phyloP scores from a whole-genome alignment of 768 basidiomycete species.

The Phlegmacium glaucopus region DNA sequence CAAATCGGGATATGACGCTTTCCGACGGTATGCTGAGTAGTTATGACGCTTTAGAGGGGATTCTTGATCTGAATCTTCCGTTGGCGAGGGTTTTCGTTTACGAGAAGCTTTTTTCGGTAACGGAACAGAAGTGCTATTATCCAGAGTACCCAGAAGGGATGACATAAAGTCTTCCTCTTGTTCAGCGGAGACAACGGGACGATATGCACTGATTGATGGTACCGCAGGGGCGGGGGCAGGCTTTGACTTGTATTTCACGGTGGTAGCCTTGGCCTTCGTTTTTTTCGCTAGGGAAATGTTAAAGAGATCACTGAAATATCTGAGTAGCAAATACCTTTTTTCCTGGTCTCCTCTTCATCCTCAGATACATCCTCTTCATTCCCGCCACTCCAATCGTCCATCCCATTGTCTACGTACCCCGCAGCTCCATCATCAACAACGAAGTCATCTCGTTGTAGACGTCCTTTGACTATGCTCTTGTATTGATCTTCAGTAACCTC shows the following conservation, averaged over 20 bases:
- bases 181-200: slow-evolving; percentile 68
- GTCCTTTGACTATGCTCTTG: slow-evolving; percentile 73
- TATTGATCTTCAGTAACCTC: slow-evolving; percentile 91
- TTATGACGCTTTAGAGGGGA: slow-evolving; percentile 32
- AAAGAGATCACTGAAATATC: not conserved
- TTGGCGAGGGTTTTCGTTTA: slow-evolving; percentile 67
- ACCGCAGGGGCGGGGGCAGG: slow-evolving; percentile 48
- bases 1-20: slow-evolving; percentile 31
- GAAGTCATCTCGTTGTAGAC: slow-evolving; percentile 88
- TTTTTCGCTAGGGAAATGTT: slow-evolving; percentile 28
- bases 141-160: slow-evolving; percentile 70
- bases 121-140: slow-evolving; percentile 32
- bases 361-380: slow-evolving; percentile 52
- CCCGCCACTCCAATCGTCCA: slow-evolving; percentile 85
- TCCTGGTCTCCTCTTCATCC: slow-evolving; percentile 46
- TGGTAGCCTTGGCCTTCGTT: slow-evolving; percentile 40
- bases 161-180: slow-evolving; percentile 92
- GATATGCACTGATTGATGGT: slow-evolving; percentile 76
- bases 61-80: slow-evolving; percentile 35
- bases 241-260: slow-evolving; percentile 40
- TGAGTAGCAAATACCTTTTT: slow-evolving; percentile 32
- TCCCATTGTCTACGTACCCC: slow-evolving; percentile 94
- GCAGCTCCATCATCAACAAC: slow-evolving; percentile 90
- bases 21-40: slow-evolving; percentile 30
- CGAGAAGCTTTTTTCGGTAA: slow-evolving; percentile 31